Conservation (phyloP, 345 rosid species). For the Hibiscus syriacus region DNA sequence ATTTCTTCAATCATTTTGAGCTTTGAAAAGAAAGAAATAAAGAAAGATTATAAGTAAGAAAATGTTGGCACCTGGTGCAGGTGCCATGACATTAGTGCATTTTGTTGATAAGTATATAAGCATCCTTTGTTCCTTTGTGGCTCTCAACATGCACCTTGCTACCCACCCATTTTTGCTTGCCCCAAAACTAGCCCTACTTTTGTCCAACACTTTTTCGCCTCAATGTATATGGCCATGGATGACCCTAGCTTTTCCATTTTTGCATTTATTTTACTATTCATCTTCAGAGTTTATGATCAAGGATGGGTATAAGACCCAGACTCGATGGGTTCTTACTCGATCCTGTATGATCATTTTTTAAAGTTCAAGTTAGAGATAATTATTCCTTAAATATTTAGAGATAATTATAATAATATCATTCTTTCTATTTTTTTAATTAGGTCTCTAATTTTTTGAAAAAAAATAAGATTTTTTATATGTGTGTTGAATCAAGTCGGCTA, state of each 20-base stretch:
- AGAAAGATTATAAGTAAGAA: too few species aligned
- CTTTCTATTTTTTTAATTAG: too few species aligned
- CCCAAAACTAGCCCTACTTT: not conserved
- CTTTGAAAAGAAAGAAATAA: constrained; percentile 18
- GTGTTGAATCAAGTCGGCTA: too few species aligned
- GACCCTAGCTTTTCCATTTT: not conserved
- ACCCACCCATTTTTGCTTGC: constrained; percentile 2
- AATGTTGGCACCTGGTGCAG: not conserved
- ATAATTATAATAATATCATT: too few species aligned
- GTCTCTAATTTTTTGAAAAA: too few species aligned
- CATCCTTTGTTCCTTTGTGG: not conserved
- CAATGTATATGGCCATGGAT: not conserved
- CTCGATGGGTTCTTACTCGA: too few species aligned
- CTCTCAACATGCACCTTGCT: not conserved
- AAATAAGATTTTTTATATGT: too few species aligned
- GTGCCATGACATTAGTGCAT: not conserved
- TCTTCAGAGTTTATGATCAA: too few species aligned
- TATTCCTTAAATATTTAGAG: too few species aligned
- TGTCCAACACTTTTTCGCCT: not conserved
- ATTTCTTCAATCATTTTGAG: constrained; percentile 49
- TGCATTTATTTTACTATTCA: not conserved
- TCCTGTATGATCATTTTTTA: too few species aligned
- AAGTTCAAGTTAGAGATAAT: too few species aligned
- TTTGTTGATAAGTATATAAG: not conserved
- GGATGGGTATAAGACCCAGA: too few species aligned